Evolutionary conservation across 129 eudicot genomes (phyloP).

Genomic region (Smallanthus sonchifolius): DNA sequence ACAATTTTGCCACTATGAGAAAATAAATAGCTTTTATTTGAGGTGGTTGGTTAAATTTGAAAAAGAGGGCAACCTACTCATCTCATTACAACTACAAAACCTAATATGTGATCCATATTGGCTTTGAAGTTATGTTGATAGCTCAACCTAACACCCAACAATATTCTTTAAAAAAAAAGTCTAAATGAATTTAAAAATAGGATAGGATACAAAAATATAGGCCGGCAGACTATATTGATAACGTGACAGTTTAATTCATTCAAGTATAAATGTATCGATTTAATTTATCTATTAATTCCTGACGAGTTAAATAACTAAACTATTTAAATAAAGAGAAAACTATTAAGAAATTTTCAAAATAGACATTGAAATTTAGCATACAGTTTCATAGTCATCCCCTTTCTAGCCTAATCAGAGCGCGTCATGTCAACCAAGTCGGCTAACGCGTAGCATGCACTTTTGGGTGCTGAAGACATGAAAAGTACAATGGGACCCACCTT

Average conservation of each 20-base stretch:
- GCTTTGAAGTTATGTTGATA: constrained; percentile 22
- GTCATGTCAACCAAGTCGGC: no score
- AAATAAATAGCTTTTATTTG: constrained; percentile 7
- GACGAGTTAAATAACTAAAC: background rate
- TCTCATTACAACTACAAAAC: background rate
- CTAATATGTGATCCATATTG: constrained; percentile 4
- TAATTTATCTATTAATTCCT: background rate
- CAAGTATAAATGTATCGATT: background rate
- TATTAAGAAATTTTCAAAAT: no score
- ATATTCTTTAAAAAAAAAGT: background rate
- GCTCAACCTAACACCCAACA: constrained; percentile 22
- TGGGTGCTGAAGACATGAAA: no score
- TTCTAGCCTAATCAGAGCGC: no score
- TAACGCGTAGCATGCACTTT: no score
- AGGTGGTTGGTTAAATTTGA: constrained; percentile 5
- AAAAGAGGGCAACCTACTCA: constrained; percentile 17
- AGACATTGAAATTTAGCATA: no score
- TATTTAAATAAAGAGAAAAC: background rate
- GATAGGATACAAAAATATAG: no score
- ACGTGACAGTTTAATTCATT: background rate
- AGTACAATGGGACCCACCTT: no score
- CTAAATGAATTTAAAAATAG: background rate
- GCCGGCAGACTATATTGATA: background rate
- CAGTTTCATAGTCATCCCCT: no score
- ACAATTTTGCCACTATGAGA: background rate